A percentile compares a stretch with the other conserved stretches of the same genome.
Evolutionary conservation across 495 filamentous ascomycete genomes (phyloP).

Genomic region (Letharia columbiana): DNA sequence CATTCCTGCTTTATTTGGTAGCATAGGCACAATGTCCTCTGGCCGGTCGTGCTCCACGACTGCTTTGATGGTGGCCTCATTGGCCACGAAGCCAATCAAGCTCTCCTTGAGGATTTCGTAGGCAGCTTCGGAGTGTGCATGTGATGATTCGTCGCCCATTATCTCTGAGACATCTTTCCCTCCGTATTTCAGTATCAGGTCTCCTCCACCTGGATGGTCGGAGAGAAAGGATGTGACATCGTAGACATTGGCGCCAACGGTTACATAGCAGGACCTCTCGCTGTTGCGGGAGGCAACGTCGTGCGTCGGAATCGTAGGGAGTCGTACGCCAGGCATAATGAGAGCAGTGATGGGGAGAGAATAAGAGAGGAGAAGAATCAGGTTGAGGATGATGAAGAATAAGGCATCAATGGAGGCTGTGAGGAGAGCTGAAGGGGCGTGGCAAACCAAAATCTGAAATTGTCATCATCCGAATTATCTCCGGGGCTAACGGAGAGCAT

Average conservation of each 20-base stretch:
- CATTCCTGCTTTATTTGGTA: slow-evolving; percentile 34
- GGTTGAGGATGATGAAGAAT: not conserved
- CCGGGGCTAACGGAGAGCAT: not conserved
- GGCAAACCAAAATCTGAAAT: slow-evolving; percentile 1
- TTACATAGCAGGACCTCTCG: slow-evolving; percentile 84
- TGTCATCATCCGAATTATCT: not conserved
- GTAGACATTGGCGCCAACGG: slow-evolving; percentile 81
- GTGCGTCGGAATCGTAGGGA: slow-evolving; percentile 68
- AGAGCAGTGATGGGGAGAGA: not conserved
- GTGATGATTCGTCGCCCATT: slow-evolving; percentile 74
- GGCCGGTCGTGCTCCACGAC: slow-evolving; percentile 38
- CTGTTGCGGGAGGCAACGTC: slow-evolving; percentile 78
- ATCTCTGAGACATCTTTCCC: slow-evolving; percentile 81
- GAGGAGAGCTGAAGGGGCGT: slow-evolving; percentile 17
- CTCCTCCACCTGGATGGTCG: slow-evolving; percentile 83
- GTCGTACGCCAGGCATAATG: slow-evolving; percentile 21
- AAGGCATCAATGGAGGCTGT: slow-evolving; percentile 16
- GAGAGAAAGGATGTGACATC: slow-evolving; percentile 85
- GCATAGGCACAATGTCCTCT: slow-evolving; percentile 40
- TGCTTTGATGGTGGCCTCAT: slow-evolving; percentile 38
- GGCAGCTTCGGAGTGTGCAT: slow-evolving; percentile 77
- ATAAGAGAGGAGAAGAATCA: not conserved
- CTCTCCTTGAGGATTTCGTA: slow-evolving; percentile 86
- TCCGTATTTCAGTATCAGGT: slow-evolving; percentile 80
- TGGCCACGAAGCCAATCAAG: slow-evolving; percentile 68